Evolutionary conservation across 108 stramenopile genomes (phyloP), one percentile per base, ranked within the genome.

Genomic region (Skeletonema grethae): DNA sequence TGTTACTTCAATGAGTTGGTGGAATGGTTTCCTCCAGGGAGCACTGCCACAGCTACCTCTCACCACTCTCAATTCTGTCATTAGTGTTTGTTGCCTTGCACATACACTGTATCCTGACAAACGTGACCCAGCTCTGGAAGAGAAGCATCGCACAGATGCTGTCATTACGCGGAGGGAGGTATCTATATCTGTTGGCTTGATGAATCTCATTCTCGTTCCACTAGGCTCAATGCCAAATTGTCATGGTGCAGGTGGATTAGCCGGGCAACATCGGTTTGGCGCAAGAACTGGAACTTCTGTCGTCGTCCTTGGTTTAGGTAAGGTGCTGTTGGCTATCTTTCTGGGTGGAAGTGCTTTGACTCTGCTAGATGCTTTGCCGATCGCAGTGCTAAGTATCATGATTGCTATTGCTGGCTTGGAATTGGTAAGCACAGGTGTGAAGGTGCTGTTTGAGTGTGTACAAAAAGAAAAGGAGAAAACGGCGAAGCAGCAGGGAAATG

Each of bases 211-310:
- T 8, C 43, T 86, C 9, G 86, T 87, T 69, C 90, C 88, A 34
- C 84, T 95, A 50, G 94, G 94, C 15, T 63, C 63, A 10, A 90
- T 93, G 91, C 94, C 94, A 7, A 86, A 82, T 65, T 95, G 94
- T 68, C 94, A 95, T 70, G 94, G 94, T 20, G 94, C 94, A 15
- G 94, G 94, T 24, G 94, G 94, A 28, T 74, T 95, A 39, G 94
- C 94, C 0, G 94, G 86, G 22, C 94, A 95, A 69, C 85, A 91
- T 80, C 73, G 87, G 16, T 83, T 95, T 38, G 95, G 95, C 3
- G 95, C 95, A 0, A 78, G 89, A 36, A 84, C 83, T 59, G 95
- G 95, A 29, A 76, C 92, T 0, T 88, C 90, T n/a, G 84, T 95
- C 25, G 81, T 89, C 5, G 43, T 90, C 35, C 75, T 95, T 57